Evolutionary conservation across 2,329 filamentous ascomycete genomes (phyloP).

Genomic region (Venturia nashicola): DNA sequence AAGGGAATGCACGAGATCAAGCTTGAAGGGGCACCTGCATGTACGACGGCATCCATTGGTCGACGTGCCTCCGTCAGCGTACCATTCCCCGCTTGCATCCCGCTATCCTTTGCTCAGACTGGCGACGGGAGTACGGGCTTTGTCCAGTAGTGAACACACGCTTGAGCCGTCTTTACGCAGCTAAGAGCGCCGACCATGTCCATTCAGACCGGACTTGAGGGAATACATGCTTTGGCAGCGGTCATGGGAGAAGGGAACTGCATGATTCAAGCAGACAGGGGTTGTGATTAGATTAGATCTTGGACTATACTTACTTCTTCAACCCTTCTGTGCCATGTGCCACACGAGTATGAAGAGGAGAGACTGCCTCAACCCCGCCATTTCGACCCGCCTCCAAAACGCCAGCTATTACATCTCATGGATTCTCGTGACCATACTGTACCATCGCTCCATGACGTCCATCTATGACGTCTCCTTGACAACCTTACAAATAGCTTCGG

Average conservation of each 20-base stretch:
- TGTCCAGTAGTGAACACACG: neutral
- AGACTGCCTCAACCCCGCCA: neutral
- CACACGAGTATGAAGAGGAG: neutral
- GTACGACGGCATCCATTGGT: no score
- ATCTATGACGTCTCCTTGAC: constrained; percentile 41
- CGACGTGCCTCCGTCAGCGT: no score
- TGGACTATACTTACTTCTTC: neutral
- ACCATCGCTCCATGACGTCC: neutral
- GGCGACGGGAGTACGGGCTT: neutral
- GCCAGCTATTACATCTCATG: neutral
- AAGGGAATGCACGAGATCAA: neutral
- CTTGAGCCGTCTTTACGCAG: neutral
- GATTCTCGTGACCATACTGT: neutral
- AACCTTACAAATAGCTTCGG: constrained; percentile 75
- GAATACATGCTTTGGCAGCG: neutral
- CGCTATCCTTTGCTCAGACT: no score
- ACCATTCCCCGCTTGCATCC: no score
- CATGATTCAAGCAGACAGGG: neutral
- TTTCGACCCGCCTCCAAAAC: neutral
- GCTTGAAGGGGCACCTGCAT: neutral
- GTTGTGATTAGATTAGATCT: neutral
- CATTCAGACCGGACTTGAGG: neutral
- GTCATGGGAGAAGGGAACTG: neutral
- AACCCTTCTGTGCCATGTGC: no score
- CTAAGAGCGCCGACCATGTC: neutral